Evolutionary conservation across 169 alveolate genomes (phyloP).

Genomic region (Miamiensis avidus): DNA sequence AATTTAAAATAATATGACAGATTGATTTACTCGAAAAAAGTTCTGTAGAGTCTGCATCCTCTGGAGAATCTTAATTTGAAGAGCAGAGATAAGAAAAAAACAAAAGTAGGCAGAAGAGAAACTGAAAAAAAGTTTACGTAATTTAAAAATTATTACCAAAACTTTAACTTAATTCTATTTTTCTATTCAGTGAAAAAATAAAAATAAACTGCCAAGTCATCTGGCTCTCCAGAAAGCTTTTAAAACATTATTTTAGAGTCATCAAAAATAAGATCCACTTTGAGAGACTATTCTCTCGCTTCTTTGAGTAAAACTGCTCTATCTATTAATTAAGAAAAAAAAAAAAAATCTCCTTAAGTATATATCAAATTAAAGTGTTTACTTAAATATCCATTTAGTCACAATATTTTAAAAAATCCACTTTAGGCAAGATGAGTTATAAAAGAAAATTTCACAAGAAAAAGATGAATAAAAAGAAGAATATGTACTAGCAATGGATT

Average conservation of each 20-base stretch:
- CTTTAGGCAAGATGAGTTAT: not conserved
- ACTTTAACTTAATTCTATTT: not conserved
- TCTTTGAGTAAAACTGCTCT: not conserved
- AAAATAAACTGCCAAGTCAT: not conserved
- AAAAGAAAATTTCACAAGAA: conserved; percentile 17
- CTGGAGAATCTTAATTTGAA: not conserved
- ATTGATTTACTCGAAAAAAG: not conserved
- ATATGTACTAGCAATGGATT: conserved; percentile 4
- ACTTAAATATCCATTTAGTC: not conserved
- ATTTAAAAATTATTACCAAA: too few relatives aligned
- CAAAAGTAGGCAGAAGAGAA: too few relatives aligned
- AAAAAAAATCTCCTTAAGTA: not conserved
- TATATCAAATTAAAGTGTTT: not conserved
- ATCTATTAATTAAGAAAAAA: not conserved
- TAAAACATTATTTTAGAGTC: not conserved
- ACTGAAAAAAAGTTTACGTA: too few relatives aligned
- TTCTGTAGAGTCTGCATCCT: not conserved
- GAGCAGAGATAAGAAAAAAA: not conserved
- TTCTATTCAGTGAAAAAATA: not conserved
- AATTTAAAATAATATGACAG: not conserved
- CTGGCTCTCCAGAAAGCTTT: not conserved
- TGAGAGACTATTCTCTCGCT: not conserved
- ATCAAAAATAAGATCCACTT: not conserved
- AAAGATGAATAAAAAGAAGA: conserved; percentile 4
- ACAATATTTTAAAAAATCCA: not conserved